These are phyloP conservation scores for Limtongia smithiae DNA, from an alignment of 805 yeast species.

Conservation along the genomic window DNA sequence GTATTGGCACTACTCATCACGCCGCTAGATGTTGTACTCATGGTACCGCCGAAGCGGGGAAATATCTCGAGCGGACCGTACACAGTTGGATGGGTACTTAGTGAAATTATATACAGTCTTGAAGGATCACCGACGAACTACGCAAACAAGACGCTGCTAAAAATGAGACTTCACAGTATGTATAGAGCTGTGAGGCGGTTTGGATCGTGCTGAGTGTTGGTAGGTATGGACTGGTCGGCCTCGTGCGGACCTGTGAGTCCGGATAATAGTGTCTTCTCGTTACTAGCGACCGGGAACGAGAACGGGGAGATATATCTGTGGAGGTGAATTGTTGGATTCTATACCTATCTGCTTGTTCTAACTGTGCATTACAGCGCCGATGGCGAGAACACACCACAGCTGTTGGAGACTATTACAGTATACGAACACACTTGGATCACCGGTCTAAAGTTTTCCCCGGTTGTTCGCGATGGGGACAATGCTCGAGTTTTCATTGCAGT, in stretches of 20 bases:
- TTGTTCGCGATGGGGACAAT: not conserved
- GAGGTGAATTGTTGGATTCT: slow-evolving; percentile 1
- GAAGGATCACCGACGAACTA: not conserved
- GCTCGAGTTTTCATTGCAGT: not conserved
- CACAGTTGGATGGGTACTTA: not conserved
- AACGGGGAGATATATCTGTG: slow-evolving; percentile 17
- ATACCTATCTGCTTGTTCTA: too few relatives aligned
- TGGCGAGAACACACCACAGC: not conserved
- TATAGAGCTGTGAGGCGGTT: not conserved
- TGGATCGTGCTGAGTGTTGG: not conserved
- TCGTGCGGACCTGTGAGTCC: not conserved
- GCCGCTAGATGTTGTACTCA: not conserved
- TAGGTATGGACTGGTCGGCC: slow-evolving; percentile 22
- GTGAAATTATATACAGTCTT: not conserved
- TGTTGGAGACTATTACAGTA: not conserved
- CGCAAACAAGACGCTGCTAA: not conserved
- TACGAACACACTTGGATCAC: slow-evolving; percentile 14
- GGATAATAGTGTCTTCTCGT: slow-evolving; percentile 2
- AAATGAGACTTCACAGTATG: slow-evolving; percentile 18
- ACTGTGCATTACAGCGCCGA: not conserved
- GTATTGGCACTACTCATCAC: slow-evolving; percentile 4
- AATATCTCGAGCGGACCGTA: slow-evolving; percentile 2
- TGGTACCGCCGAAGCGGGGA: not conserved
- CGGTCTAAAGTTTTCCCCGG: slow-evolving; percentile 17
- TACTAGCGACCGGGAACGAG: slow-evolving; percentile 25